phyloP scores from a whole-genome alignment of 805 yeast species.

The Candida montana region DNA sequence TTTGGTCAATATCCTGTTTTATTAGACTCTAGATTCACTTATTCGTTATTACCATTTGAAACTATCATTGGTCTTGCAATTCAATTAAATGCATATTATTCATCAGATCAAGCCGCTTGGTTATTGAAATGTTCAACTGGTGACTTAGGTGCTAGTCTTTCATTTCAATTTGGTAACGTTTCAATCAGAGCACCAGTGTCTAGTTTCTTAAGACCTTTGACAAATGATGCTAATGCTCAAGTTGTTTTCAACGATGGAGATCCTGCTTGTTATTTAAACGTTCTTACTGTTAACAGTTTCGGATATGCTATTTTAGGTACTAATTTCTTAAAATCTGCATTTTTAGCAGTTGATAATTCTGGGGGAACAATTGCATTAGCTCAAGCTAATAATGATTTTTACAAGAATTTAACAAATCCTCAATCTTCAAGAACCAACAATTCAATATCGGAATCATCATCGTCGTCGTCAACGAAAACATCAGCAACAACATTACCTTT shows the following conservation, averaged over 20 bases:
- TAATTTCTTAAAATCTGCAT: conserved; percentile 47
- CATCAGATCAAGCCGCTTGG: conserved; percentile 46
- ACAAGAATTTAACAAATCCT: conserved; percentile 2
- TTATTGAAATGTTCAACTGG: conserved; percentile 54
- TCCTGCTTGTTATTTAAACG: conserved; percentile 49
- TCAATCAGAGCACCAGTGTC: conserved; percentile 44
- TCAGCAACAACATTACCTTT: not conserved
- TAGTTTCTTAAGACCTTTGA: conserved; percentile 39
- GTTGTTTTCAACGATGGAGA: conserved; percentile 49
- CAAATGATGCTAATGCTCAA: conserved; percentile 25
- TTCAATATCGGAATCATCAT: not conserved
- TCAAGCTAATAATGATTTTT: conserved; percentile 31
- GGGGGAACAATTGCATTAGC: conserved; percentile 53
- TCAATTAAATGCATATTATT: conserved; percentile 63
- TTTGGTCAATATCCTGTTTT: conserved; percentile 38
- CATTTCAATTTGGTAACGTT: conserved; percentile 49
- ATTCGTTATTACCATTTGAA: conserved; percentile 49
- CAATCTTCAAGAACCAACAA: not conserved
- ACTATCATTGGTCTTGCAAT: conserved; percentile 57
- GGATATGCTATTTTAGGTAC: conserved; percentile 57
- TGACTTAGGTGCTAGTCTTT: conserved; percentile 42
- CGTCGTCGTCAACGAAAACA: no score
- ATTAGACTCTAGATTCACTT: conserved; percentile 49
- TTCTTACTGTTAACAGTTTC: conserved; percentile 40
- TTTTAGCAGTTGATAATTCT: conserved; percentile 61